Evolutionary conservation across 2,329 filamentous ascomycete species (phyloP), one percentile per base, ranked within the genome.

Genomic region (Fusarium sp.): DNA sequence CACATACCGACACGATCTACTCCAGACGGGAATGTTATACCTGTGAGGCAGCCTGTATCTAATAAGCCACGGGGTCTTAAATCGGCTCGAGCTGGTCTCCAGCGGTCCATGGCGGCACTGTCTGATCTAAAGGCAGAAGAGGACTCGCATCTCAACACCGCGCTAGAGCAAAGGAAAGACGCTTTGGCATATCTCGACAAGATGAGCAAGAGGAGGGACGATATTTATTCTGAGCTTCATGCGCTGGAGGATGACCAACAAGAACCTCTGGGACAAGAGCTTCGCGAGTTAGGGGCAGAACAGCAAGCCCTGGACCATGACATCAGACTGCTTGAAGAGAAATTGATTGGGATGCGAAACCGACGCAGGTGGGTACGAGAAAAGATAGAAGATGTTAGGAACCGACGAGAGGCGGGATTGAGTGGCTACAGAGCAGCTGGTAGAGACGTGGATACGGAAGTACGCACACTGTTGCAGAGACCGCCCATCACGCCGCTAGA

Each of bases 401-500:
- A 89, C 68, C 83, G 84, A 53, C 82, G 89, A 36, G 91, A 93
- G 74, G 89, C 91, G 3, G 88, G 88, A n/a, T 76, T 93, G 15
- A 91, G 89, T 55, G 89, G 90, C 1, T 94, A 93, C 75, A 86
- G 84, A 20, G 86, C 89, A 2, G 89, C 90, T 6, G 78, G 93
- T 34, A 85, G 82, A 55, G 86, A 92, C 53, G 83, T 92, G 7
- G 89, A 94, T 62, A 81, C 80, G 15, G 86, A 91, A 54, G 82
- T 93, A 7, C 78, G 80, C 7, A 80, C 79, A 6, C 85, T 94
- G 59, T 79, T 94, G 68, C 81, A 78, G 11, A 82, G 83, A 15
- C 88, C 89, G 2, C 85, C 86, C 0, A 77, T 88, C 7, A 80
- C 80, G 39, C 85, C 86, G 0, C 72, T 89, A 9, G 85, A 88